Evolutionary conservation across 2,329 filamentous ascomycete species (phyloP).

Genomic region (Aspergillus piperis): DNA sequence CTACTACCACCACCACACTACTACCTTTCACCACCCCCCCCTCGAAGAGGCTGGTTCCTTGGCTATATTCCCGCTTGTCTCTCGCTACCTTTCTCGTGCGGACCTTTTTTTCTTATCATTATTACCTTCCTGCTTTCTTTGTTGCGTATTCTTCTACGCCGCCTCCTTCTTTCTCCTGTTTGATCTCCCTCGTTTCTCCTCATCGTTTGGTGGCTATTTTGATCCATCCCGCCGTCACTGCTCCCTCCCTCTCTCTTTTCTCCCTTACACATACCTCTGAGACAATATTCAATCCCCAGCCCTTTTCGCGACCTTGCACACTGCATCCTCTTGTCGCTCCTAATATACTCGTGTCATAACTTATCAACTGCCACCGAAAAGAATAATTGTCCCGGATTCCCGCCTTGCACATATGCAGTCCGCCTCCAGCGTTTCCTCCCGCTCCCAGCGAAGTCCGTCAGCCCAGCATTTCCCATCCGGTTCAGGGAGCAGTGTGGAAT

Average conservation of each 20-base stretch:
- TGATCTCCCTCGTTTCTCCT: constrained; percentile 6
- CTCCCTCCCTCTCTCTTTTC: not conserved
- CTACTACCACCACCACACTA: constrained; percentile 1
- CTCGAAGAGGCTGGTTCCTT: constrained; percentile 9
- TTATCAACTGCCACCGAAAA: not conserved
- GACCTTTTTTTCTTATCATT: not conserved
- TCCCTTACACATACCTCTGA: constrained; percentile 17
- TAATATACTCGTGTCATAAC: not conserved
- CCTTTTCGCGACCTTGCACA: constrained; percentile 10
- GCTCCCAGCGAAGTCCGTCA: constrained; percentile 53
- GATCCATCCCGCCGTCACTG: constrained; percentile 1
- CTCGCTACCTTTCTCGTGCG: not conserved
- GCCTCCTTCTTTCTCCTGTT: constrained; percentile 1
- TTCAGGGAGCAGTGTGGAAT: constrained; percentile 52
- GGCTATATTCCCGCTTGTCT: not conserved
- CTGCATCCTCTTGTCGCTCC: constrained; percentile 15
- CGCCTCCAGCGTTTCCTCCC: constrained; percentile 21
- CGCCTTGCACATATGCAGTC: constrained; percentile 25
- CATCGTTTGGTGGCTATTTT: not conserved
- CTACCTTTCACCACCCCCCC: not conserved
- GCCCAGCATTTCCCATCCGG: constrained; percentile 30
- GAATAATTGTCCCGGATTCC: constrained; percentile 5
- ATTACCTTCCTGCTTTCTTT: constrained; percentile 4
- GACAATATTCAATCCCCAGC: constrained; percentile 17
- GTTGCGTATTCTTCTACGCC: not conserved